Conservation (phyloP, 2,329 filamentous ascomycete species). For the Stagonosporopsis tanaceti region DNA sequence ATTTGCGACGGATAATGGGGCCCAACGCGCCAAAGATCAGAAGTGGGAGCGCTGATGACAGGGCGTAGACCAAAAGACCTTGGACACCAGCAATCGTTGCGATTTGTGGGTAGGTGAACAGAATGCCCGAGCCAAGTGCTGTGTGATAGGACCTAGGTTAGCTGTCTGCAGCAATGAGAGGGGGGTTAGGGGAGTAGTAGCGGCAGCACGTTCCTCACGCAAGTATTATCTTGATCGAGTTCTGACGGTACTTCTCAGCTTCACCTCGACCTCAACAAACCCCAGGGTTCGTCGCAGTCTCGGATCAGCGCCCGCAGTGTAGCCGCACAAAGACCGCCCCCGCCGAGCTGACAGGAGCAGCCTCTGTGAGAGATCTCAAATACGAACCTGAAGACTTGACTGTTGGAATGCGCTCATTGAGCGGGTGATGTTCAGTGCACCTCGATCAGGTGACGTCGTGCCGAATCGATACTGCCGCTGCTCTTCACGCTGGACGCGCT, state of each 20-base stretch:
- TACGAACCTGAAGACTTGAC: slow-evolving; percentile 48
- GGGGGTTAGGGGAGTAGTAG: slow-evolving; percentile 61
- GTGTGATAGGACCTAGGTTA: slow-evolving; percentile 46
- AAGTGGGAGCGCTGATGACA: slow-evolving; percentile 75
- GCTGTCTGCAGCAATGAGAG: slow-evolving; percentile 32
- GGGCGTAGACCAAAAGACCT: slow-evolving; percentile 77
- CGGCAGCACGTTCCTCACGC: slow-evolving; percentile 97
- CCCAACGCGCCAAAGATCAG: slow-evolving; percentile 77
- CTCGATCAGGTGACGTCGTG: slow-evolving; percentile 22
- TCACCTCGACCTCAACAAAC: slow-evolving; percentile 56
- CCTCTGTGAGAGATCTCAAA: slow-evolving; percentile 49
- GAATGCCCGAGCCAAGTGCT: slow-evolving; percentile 84
- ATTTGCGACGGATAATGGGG: slow-evolving; percentile 79
- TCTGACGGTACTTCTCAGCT: slow-evolving; percentile 95
- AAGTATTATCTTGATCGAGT: slow-evolving; percentile 99
- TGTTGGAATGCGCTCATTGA: slow-evolving; percentile 22
- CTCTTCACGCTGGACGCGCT: slow-evolving; percentile 54
- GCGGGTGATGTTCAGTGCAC: slow-evolving; percentile 16
- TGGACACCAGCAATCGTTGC: slow-evolving; percentile 81
- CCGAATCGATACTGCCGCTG: slow-evolving; percentile 69
- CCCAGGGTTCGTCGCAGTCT: slow-evolving; percentile 5
- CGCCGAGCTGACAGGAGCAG: slow-evolving; percentile 23
- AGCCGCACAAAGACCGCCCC: slow-evolving; percentile 55
- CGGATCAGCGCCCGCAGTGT: slow-evolving; percentile 87
- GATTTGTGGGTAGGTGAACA: slow-evolving; percentile 83